Evolutionary conservation across 352 stramenopile species (phyloP).

Genomic region (Globisporangium spinosum): DNA sequence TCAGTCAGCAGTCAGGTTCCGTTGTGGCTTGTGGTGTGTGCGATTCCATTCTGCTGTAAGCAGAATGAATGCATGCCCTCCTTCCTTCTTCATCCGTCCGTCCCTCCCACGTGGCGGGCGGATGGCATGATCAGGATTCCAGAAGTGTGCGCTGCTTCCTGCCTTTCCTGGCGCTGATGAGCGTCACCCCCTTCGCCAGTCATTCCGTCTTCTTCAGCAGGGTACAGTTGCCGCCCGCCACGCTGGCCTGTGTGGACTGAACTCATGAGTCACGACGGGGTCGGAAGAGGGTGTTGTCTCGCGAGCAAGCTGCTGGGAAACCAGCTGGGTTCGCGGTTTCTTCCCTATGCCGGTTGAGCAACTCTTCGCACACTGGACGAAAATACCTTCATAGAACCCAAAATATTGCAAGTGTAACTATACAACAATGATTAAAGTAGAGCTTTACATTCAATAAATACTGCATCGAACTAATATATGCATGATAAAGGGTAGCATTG

Average conservation of each 20-base stretch:
- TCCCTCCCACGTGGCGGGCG: neutral
- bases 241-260: neutral
- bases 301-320: constrained; percentile 8
- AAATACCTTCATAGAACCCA: neutral
- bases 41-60: neutral
- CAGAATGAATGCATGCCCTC: neutral
- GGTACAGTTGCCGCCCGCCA: neutral
- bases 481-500: neutral
- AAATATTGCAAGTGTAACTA: neutral
- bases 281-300: constrained; percentile 6
- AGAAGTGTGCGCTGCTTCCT: neutral
- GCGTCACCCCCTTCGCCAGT: neutral
- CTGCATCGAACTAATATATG: neutral
- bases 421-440: neutral
- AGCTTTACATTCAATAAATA: neutral
- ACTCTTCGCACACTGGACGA: neutral
- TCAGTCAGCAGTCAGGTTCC: neutral
- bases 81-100: neutral
- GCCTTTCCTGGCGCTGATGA: neutral
- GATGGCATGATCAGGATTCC: neutral
- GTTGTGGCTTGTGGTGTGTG: neutral
- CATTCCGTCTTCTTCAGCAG: neutral
- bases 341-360: constrained; percentile 3
- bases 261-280: neutral
- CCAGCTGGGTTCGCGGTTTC: constrained; percentile 5